These are phyloP conservation scores for Obelidium mucronatum DNA, from an alignment of 192 early-diverging fungal species.

Conservation along the genomic window DNA sequence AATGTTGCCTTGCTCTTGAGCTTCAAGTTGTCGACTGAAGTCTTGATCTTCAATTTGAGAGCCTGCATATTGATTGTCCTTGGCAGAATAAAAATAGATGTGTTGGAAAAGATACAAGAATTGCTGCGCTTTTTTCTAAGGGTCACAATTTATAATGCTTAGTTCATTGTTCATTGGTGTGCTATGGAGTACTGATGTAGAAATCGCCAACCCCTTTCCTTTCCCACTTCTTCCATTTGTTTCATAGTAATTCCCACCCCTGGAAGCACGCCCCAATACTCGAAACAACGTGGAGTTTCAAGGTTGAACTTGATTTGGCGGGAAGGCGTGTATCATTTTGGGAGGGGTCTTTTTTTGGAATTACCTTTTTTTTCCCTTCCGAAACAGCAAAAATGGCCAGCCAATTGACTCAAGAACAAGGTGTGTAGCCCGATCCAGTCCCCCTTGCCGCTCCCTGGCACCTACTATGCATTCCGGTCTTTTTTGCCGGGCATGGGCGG, in stretches of 20 bases:
- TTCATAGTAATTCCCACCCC: no score
- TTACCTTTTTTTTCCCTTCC: no score
- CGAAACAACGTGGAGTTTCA: no score
- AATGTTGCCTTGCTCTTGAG: neutral
- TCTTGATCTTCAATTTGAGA: neutral
- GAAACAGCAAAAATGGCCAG: constrained; percentile 68
- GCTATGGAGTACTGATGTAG: neutral
- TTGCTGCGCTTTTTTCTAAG: neutral
- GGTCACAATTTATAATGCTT: no score
- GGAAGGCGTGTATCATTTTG: no score
- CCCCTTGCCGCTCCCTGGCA: no score
- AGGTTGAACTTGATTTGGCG: no score
- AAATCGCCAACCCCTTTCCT: neutral
- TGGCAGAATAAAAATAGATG: neutral
- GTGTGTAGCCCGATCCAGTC: no score
- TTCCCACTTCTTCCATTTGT: neutral
- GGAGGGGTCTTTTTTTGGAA: no score
- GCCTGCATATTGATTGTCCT: neutral
- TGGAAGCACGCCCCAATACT: no score
- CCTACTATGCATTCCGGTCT: no score
- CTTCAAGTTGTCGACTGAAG: neutral
- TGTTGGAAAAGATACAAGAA: neutral
- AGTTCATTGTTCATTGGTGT: neutral
- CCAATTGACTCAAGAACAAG: constrained; percentile 81
- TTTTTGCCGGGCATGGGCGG: no score